Percentiles rank a stretch among this genome's conserved stretches.
These are phyloP conservation scores for Populus tomentosa DNA, from an alignment of 441 rosid genomes.

Conservation along the genomic window DNA sequence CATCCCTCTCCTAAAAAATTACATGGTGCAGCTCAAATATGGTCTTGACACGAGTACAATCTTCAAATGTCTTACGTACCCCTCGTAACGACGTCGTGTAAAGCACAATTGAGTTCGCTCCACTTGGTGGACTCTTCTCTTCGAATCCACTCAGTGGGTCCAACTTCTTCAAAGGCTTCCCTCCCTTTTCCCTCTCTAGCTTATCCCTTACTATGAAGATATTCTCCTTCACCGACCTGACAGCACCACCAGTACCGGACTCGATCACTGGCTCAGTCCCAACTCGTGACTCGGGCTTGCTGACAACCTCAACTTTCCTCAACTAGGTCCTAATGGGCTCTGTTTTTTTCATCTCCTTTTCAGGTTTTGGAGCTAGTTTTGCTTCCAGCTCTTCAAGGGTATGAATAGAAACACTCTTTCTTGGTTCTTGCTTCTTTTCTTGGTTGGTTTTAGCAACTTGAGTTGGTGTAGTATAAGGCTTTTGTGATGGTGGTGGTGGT, in stretches of 20 bases:
- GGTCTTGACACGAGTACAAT: constrained; percentile 45
- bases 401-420: constrained; percentile 63
- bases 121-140: constrained; percentile 70
- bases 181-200: constrained; percentile 59
- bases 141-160: constrained; percentile 69
- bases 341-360: constrained; percentile 33
- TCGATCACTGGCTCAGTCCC: background rate
- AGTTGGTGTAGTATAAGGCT: background rate
- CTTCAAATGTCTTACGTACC: constrained; percentile 72
- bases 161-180: constrained; percentile 47
- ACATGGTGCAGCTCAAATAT: constrained; percentile 57
- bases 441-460: background rate
- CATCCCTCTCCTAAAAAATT: constrained; percentile 78
- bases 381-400: constrained; percentile 73
- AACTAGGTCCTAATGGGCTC: constrained; percentile 1
- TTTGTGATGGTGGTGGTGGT: background rate
- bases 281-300: constrained; percentile 14
- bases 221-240: constrained; percentile 58
- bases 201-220: constrained; percentile 60
- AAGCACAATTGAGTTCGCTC: constrained; percentile 52
- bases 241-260: constrained; percentile 20
- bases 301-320: constrained; percentile 15
- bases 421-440: constrained; percentile 25
- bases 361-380: constrained; percentile 32
- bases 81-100: constrained; percentile 90